Evolutionary conservation across 1,139 yeast species (phyloP).

Genomic region (Tardiomyces depauwii): DNA sequence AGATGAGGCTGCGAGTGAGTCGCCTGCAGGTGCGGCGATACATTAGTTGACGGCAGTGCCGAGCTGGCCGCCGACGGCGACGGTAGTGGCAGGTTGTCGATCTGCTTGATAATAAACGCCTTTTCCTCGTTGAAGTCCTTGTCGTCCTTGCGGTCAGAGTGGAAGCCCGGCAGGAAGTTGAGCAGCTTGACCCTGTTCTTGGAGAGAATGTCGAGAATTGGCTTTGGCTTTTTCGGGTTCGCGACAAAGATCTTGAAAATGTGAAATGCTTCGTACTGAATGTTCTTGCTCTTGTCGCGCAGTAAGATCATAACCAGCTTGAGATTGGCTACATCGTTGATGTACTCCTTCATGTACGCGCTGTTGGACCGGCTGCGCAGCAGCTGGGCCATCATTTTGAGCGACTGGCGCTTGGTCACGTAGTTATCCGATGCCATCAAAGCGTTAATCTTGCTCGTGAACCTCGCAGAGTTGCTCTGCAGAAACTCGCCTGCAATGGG

Average conservation of each 20-base stretch:
- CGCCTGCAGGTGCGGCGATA: constrained; percentile 3
- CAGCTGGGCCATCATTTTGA: constrained; percentile 63
- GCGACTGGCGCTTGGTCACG: constrained; percentile 86
- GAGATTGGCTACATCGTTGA: constrained; percentile 69
- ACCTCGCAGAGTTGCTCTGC: constrained; percentile 29
- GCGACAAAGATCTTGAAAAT: constrained; percentile 89
- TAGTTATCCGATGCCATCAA: constrained; percentile 70
- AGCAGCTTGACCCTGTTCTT: constrained; percentile 74
- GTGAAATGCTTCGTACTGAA: constrained; percentile 86
- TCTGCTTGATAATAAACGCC: constrained; percentile 66
- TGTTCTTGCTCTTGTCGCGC: constrained; percentile 80
- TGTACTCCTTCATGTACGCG: constrained; percentile 61
- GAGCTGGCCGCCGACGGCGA: constrained; percentile 7
- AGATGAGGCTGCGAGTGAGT: constrained; percentile 4
- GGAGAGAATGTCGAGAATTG: constrained; percentile 65
- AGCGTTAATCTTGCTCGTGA: constrained; percentile 52
- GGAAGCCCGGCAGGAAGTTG: constrained; percentile 57
- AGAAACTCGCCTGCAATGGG: constrained; percentile 57
- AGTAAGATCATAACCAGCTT: constrained; percentile 77
- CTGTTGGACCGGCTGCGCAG: constrained; percentile 69
- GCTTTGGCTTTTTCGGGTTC: constrained; percentile 79
- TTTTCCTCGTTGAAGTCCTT: constrained; percentile 66
- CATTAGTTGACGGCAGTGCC: background rate
- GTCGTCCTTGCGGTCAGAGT: constrained; percentile 47
- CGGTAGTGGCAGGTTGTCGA: constrained; percentile 38